phyloP scores from a whole-genome alignment of 2,329 filamentous ascomycete genomes.

The Myriosclerotinia duriaeana region DNA sequence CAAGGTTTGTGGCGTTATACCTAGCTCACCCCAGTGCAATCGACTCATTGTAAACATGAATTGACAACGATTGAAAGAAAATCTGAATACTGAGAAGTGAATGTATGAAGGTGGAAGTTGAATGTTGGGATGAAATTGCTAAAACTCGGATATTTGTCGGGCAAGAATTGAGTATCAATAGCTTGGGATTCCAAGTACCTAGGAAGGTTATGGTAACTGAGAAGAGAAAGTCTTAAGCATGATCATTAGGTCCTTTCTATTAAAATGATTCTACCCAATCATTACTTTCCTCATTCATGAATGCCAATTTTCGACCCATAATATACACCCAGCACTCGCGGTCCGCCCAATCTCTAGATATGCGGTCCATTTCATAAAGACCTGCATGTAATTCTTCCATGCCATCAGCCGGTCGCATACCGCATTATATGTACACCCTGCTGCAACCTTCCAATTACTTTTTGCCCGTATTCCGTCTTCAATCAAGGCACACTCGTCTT shows the following conservation, averaged over 20 bases:
- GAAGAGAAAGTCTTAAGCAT: background rate
- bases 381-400: background rate
- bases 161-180: background rate
- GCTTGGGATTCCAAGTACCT: background rate
- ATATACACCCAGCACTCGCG: background rate
- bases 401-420: background rate
- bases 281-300: background rate
- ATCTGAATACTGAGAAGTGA: background rate
- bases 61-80: background rate
- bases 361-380: background rate
- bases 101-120: background rate
- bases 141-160: background rate
- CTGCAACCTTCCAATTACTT: background rate
- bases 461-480: background rate
- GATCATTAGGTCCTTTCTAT: background rate
- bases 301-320: background rate
- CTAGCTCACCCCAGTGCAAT: no score
- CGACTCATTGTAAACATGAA: background rate
- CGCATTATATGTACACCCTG: background rate
- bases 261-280: background rate
- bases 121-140: background rate
- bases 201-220: no score
- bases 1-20: no score
- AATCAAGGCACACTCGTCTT: slow-evolving; percentile 57
- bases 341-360: background rate